phyloP scores from a whole-genome alignment of 371 early-diverging fungal species.

The Rozella allomycis region DNA sequence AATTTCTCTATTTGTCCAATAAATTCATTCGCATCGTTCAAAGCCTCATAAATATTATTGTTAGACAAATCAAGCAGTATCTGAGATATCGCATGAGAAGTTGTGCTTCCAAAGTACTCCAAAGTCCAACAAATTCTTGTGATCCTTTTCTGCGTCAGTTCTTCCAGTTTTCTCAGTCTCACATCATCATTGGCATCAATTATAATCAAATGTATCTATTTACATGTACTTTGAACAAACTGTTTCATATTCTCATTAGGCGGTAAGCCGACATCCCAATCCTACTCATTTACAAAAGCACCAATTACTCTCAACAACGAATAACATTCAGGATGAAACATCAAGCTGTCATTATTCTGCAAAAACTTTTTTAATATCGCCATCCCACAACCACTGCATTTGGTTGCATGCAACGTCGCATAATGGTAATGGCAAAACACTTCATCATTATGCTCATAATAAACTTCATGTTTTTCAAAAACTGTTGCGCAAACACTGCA shows the following conservation, averaged over 20 bases:
- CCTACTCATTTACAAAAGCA: neutral
- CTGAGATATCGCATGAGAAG: conserved; percentile 86
- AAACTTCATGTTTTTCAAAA: conserved; percentile 82
- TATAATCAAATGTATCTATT: conserved; percentile 3
- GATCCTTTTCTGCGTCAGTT: conserved; percentile 57
- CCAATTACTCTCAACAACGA: conserved; percentile 71
- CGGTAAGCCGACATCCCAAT: neutral
- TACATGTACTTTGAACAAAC: conserved; percentile 1
- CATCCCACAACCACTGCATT: conserved; percentile 76
- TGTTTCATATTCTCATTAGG: neutral
- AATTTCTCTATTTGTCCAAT: conserved; percentile 78
- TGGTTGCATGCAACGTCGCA: conserved; percentile 52
- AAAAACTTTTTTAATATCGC: conserved; percentile 81
- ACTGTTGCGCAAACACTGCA: conserved; percentile 73
- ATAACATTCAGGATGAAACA: conserved; percentile 84
- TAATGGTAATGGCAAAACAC: conserved; percentile 80
- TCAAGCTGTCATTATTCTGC: conserved; percentile 45
- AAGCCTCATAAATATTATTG: conserved; percentile 56
- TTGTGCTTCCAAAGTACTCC: conserved; percentile 85
- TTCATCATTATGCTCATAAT: conserved; percentile 67
- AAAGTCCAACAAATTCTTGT: conserved; percentile 75
- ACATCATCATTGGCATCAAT: conserved; percentile 1
- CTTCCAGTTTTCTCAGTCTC: conserved; percentile 13
- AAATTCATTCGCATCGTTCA: conserved; percentile 70
- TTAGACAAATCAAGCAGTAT: conserved; percentile 77